Evolutionary conservation across 192 early-diverging fungal species (phyloP).

Genomic region (Neocallimastix lanati): DNA sequence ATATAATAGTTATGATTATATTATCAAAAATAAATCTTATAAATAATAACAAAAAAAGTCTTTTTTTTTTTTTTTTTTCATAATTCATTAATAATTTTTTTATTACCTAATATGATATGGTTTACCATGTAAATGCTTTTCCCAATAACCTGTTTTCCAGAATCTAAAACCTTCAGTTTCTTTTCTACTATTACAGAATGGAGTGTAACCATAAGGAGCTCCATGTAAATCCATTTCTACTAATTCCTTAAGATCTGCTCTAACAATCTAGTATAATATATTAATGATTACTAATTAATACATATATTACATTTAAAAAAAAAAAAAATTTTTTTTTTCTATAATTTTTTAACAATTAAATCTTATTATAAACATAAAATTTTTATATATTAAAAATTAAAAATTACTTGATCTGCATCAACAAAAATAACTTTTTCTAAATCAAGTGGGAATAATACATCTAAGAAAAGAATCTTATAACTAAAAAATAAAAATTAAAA

Average conservation of each 20-base stretch:
- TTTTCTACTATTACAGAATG: constrained; percentile 76
- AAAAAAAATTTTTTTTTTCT: too few relatives aligned
- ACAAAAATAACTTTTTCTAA: constrained; percentile 95
- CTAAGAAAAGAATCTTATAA: constrained; percentile 96
- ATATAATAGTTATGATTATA: too few relatives aligned
- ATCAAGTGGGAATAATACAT: constrained; percentile 85
- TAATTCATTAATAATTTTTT: background rate
- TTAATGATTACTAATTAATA: too few relatives aligned
- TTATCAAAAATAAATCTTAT: too few relatives aligned
- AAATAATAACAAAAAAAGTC: too few relatives aligned
- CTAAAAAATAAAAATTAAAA: constrained; percentile 3
- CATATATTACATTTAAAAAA: too few relatives aligned
- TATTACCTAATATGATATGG: constrained; percentile 78
- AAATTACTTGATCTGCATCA: constrained; percentile 76
- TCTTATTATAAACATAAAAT: too few relatives aligned
- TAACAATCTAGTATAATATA: constrained; percentile 44
- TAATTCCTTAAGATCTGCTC: constrained; percentile 84
- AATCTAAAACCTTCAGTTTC: constrained; percentile 96
- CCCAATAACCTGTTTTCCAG: constrained; percentile 96
- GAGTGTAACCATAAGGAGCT: constrained; percentile 90
- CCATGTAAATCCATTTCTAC: constrained; percentile 81
- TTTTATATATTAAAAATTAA: background rate
- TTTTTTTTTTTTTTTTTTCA: background rate
- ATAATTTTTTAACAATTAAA: too few relatives aligned
- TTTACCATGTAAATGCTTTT: constrained; percentile 59